Base-by-base conservation (phyloP, 495 filamentous ascomycete genomes). In the Letharia lupina region DNA sequence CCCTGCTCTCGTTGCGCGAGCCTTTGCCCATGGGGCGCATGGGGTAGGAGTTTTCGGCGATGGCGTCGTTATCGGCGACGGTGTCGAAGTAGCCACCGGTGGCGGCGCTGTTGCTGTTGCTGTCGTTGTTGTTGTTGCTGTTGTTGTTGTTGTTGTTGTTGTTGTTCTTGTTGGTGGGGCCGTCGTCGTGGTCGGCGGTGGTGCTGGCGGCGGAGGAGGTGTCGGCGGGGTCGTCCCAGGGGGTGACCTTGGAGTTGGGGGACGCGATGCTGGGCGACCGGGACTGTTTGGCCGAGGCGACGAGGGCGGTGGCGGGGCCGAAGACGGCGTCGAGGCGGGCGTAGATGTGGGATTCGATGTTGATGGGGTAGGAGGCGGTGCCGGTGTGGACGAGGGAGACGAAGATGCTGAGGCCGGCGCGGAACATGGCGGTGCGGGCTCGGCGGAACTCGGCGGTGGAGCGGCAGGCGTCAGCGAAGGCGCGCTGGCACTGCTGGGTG, bases 281-380 rank as follows among this genome's bases (percentile, higher is more conserved):
- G 60, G 54, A 41, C 13, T 13, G 1, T 8, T 54, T 39, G 7
- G 45, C 47, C 28, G 33, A 47, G 4, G 67, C 62, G 15, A 68
- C 54, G 13, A 75, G 69, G 23, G 70, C 67, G 4, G 78, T 74
- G 4, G 76, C 76, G 7, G 63, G 65, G 65, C 80, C 78, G 69
- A 86, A 85, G 44, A 85, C 73, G 11, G 57, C 63, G 37, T 84
- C 77, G 0, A 86, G 78, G 6, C 73, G 67, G 54, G 68, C 72
- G 48, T 81, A 75, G 13, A 82, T 77, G 40, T 72, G 69, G 15
- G 75, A 77, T 31, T 80, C 81, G 65, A 88, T 82, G 73, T 88
- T 88, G 71, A 87, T 78, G 41, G 83, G 84, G 66, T 86, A 86
- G 66, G 84, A 80, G 63, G 85, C 82, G 45, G 80, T 78, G 20